Conservation (phyloP, 1,139 yeast species). For the Meyerozyma sp. region DNA sequence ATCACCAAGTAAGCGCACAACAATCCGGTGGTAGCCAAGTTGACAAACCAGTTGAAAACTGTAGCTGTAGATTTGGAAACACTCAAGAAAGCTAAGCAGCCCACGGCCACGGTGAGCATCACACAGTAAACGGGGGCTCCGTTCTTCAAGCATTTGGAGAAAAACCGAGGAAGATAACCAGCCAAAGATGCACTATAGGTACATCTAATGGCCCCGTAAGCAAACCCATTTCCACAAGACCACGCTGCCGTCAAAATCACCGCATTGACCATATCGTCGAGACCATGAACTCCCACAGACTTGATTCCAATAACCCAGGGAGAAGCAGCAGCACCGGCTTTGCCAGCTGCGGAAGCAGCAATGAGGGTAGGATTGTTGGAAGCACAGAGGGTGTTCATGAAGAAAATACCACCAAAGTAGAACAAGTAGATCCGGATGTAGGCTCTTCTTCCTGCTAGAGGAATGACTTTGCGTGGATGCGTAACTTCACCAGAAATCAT, state of each 20-base stretch:
- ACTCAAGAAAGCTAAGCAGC: constrained; percentile 27
- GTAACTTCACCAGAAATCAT: constrained; percentile 30
- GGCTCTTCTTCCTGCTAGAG: constrained; percentile 30
- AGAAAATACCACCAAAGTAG: constrained; percentile 35
- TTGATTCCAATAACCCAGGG: constrained; percentile 39
- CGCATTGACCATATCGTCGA: constrained; percentile 32
- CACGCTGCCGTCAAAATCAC: constrained; percentile 31
- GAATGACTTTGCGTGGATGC: constrained; percentile 28
- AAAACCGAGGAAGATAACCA: constrained; percentile 31
- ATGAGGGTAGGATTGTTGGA: constrained; percentile 27
- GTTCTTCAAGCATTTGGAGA: constrained; percentile 26
- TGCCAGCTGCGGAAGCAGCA: constrained; percentile 17
- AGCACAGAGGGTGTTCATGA: constrained; percentile 30
- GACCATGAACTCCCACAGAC: constrained; percentile 30
- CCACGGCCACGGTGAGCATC: constrained; percentile 14
- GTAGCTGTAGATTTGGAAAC: constrained; percentile 19
- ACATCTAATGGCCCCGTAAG: constrained; percentile 31
- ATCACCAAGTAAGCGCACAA: constrained; percentile 48
- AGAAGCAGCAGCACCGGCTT: constrained; percentile 30
- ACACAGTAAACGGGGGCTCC: constrained; percentile 35
- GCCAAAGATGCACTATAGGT: constrained; percentile 32
- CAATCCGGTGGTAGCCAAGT: constrained; percentile 46
- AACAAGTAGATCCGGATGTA: constrained; percentile 30
- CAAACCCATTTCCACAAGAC: constrained; percentile 36
- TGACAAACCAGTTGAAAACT: constrained; percentile 37